These are phyloP conservation scores for Phytophthora fragariaefolia DNA, from an alignment of 352 stramenopile species.

Conservation along the genomic window DNA sequence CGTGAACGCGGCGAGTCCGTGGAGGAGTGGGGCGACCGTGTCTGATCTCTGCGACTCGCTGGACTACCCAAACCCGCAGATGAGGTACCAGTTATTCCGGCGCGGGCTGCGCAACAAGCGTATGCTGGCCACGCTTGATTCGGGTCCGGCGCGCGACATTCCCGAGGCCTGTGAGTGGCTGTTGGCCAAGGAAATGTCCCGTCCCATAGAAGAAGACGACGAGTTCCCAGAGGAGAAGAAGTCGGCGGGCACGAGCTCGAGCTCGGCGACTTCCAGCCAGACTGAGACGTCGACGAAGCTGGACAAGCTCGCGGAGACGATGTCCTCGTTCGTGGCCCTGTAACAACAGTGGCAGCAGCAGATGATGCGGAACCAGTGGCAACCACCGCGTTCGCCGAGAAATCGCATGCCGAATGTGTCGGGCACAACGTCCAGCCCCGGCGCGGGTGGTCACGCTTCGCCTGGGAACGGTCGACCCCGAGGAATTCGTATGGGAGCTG, in stretches of 20 bases:
- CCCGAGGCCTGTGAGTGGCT: too few relatives aligned
- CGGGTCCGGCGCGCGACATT: too few relatives aligned
- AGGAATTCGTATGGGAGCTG: neutral
- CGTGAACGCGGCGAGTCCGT: too few relatives aligned
- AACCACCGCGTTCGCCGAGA: neutral
- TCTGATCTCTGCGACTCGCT: constrained; percentile 3
- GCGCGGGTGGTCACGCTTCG: neutral
- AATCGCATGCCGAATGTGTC: neutral
- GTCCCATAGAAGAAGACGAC: constrained; percentile 11
- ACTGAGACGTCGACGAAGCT: neutral
- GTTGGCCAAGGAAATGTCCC: too few relatives aligned
- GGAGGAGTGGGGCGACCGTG: constrained; percentile 3
- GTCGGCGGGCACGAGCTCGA: neutral
- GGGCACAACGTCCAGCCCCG: neutral
- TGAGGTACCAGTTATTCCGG: too few relatives aligned
- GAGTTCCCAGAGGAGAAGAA: constrained; percentile 1
- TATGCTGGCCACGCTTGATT: too few relatives aligned
- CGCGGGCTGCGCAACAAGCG: neutral
- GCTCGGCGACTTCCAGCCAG: neutral
- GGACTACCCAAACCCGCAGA: too few relatives aligned
- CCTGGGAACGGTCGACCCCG: neutral
- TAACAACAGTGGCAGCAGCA: neutral
- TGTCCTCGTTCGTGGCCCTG: neutral
- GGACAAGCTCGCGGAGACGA: neutral
- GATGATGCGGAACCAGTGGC: neutral